Conservation (phyloP, 306 rosid species). For the Astragalus membranaceus region DNA sequence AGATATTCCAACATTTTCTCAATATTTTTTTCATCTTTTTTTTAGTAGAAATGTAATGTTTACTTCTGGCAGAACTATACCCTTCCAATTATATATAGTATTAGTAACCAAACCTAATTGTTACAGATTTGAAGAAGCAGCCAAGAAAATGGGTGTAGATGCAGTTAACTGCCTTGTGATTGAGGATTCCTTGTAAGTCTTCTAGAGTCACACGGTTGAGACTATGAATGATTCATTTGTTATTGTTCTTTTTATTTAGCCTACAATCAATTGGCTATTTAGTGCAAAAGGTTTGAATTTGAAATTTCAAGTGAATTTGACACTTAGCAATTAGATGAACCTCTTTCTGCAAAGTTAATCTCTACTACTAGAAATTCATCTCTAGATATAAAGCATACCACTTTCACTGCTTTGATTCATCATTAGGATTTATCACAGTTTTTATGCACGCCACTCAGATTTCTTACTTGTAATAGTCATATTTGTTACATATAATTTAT, state of each 20-base stretch:
- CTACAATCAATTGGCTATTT: too few relatives aligned
- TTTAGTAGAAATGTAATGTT: background rate
- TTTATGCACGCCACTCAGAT: background rate
- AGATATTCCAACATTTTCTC: background rate
- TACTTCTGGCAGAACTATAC: background rate
- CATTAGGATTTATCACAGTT: background rate
- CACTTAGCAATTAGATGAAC: too few relatives aligned
- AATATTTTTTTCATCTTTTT: background rate
- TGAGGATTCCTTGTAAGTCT: slow-evolving; percentile 68
- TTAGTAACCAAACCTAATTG: slow-evolving; percentile 1
- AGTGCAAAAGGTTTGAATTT: too few relatives aligned
- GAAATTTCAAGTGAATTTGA: too few relatives aligned
- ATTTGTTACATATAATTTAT: background rate
- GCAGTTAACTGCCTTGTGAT: slow-evolving; percentile 52
- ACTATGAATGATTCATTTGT: too few relatives aligned
- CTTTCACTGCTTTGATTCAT: too few relatives aligned
- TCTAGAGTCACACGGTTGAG: background rate
- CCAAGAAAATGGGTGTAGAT: slow-evolving; percentile 60
- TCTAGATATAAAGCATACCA: too few relatives aligned
- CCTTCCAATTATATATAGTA: background rate
- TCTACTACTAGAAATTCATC: too few relatives aligned
- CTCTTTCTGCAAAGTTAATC: too few relatives aligned
- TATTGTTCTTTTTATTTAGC: too few relatives aligned
- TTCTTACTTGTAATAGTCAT: background rate
- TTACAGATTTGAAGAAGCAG: slow-evolving; percentile 79